phyloP scores from a whole-genome alignment of 164 flowering plant species.

The Annona cherimola region DNA sequence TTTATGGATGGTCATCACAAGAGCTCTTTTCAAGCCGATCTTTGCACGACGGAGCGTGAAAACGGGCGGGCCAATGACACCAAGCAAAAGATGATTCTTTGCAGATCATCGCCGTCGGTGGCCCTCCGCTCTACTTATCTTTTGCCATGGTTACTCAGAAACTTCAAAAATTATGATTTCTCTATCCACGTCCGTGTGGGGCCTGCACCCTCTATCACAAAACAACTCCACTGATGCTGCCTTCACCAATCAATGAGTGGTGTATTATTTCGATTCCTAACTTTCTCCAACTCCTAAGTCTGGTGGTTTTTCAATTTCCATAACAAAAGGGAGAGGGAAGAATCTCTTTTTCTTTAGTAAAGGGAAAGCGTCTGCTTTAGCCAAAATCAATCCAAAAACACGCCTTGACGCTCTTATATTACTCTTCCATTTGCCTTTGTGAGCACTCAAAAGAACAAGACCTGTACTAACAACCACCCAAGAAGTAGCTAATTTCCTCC shows the following conservation, averaged over 20 bases:
- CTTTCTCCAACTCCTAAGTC: conserved; percentile 18
- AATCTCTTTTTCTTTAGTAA: conserved; percentile 22
- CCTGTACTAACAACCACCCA: background rate
- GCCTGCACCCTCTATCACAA: background rate
- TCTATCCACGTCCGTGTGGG: background rate
- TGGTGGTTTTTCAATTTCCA: background rate
- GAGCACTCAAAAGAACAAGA: conserved; percentile 14
- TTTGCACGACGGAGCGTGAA: background rate
- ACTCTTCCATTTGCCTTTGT: background rate
- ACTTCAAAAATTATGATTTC: background rate
- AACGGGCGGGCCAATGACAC: background rate
- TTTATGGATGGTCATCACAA: background rate
- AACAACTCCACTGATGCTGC: no score
- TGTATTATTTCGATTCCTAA: background rate
- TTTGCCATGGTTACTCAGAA: background rate
- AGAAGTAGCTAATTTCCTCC: background rate
- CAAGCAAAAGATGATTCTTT: background rate
- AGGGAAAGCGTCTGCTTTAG: conserved; percentile 4
- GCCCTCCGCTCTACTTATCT: background rate
- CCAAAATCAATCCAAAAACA: background rate
- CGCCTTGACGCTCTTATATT: background rate
- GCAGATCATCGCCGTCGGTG: background rate
- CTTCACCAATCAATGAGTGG: background rate
- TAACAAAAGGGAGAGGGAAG: conserved; percentile 8
- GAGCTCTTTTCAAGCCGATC: background rate